Conservation (phyloP, 2,329 filamentous ascomycete genomes). For the Tolypocladium pustulatum region DNA sequence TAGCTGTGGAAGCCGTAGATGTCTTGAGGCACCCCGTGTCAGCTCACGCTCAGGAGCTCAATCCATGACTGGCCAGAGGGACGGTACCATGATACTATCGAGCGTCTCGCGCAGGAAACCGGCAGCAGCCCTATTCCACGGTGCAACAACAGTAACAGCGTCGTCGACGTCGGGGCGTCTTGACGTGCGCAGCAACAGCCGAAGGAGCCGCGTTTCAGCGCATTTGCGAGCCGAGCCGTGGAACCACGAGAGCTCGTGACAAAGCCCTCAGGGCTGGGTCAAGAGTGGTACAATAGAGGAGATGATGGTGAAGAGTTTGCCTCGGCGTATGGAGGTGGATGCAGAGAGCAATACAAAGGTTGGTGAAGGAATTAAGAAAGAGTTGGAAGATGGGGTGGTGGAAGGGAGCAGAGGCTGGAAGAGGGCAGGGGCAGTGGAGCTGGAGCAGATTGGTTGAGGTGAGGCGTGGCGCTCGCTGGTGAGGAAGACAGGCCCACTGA, state of each 20-base stretch:
- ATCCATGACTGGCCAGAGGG: not conserved
- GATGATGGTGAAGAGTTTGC: not conserved
- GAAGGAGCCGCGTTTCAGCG: slow-evolving; percentile 6
- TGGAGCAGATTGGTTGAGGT: not conserved
- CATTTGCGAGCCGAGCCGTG: slow-evolving; percentile 8
- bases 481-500: not conserved
- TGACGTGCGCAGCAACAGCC: slow-evolving; percentile 8
- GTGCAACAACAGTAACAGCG: slow-evolving; percentile 2
- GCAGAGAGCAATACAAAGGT: not conserved
- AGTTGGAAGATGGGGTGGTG: not conserved
- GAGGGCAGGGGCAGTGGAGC: not conserved
- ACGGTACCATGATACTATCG: slow-evolving; percentile 7
- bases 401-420: not conserved
- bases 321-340: not conserved
- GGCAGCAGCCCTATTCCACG: slow-evolving; percentile 4
- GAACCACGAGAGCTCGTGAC: slow-evolving; percentile 1
- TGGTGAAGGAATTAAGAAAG: not conserved
- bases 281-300: not conserved
- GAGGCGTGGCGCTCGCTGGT: not conserved
- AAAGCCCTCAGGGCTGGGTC: not conserved
- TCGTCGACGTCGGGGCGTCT: not conserved
- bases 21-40: slow-evolving; percentile 31
- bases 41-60: not conserved
- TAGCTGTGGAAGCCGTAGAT: slow-evolving; percentile 64
- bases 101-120: slow-evolving; percentile 5